Base-by-base conservation (phyloP, 257 asterid species). In the Echites panduratus region DNA sequence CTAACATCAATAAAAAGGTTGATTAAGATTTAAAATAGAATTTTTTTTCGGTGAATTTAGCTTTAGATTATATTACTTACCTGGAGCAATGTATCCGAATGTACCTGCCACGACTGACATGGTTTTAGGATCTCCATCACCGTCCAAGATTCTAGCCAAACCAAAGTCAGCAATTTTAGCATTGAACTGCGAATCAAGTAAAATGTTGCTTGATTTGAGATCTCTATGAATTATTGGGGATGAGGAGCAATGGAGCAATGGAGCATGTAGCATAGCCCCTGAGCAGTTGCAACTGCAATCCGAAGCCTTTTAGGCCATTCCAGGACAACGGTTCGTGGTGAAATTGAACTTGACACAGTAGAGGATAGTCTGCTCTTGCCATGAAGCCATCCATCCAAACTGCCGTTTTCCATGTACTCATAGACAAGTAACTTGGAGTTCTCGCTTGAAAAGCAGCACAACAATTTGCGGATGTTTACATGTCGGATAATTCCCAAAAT, bases 341-440 rank as follows among this genome's bases (percentile, higher is more conserved):
- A 5, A 24, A 13, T 16, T 35, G 80, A 72, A 43, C 83, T 73
- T 13, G 90, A 48, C 43, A n/a, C n/a, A n/a, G n/a, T n/a, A n/a
- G n/a, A n/a, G n/a, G n/a, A n/a, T n/a, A n/a, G n/a, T n/a, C n/a
- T n/a, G n/a, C 64, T 70, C 61, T 78, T 79, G 45, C 80, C 32
- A 53, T 85, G 96, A 70, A 90, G 77, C 97, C 97, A 89, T 73
- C 62, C 68, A 66, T 90, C 94, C 27, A 90, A 81, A 52, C 97
- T 90, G 1, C 79, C 76, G 10, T 89, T 89, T 49, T 89, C 90
- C 96, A 90, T 78, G 62, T 85, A 84, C 59, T 90, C 95, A 22
- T 88, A 90, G 16, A 90, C 93, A 1, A 90, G 97, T 40, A 90
- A 40, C 6, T 40, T 40, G 43, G 43, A 40, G 43, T 40, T 40